phyloP scores from a whole-genome alignment of 176 grass and related monocot genomes.

The Ampelocalamus luodianensis region DNA sequence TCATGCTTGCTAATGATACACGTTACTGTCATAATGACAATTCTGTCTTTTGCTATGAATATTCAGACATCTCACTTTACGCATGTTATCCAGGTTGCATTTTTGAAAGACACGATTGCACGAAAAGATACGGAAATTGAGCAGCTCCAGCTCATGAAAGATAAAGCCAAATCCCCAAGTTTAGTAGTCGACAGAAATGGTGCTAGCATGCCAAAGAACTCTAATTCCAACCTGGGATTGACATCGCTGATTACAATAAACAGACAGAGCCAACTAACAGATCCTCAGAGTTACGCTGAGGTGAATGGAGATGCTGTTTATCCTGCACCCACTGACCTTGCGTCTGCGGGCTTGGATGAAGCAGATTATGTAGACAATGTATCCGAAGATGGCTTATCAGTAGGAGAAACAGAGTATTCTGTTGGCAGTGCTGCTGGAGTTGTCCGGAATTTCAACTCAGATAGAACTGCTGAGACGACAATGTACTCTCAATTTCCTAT shows the following conservation, averaged over 20 bases:
- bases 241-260: constrained; percentile 32
- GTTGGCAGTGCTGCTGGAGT: constrained; percentile 45
- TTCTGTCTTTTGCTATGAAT: background rate
- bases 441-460: constrained; percentile 36
- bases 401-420: constrained; percentile 59
- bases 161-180: constrained; percentile 52
- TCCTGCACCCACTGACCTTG: constrained; percentile 21
- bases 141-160: constrained; percentile 72
- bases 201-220: constrained; percentile 39
- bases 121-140: constrained; percentile 92
- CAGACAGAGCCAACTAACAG: constrained; percentile 38
- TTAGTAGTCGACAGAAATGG: constrained; percentile 45
- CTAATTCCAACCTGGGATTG: constrained; percentile 44
- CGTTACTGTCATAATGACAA: background rate
- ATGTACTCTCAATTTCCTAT: constrained; percentile 41
- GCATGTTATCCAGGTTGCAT: constrained; percentile 68
- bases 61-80: constrained; percentile 11
- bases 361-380: constrained; percentile 66
- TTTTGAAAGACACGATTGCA: constrained; percentile 81
- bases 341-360: constrained; percentile 52
- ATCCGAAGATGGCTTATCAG: constrained; percentile 65
- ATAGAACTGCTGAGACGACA: constrained; percentile 38
- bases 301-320: constrained; percentile 49
- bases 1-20: background rate
- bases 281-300: constrained; percentile 60